A percentile compares a stretch with the other conserved stretches of the same genome.
phyloP scores from a whole-genome alignment of 2,329 filamentous ascomycete genomes.

The Neophaeococcomyces mojaviensis region DNA sequence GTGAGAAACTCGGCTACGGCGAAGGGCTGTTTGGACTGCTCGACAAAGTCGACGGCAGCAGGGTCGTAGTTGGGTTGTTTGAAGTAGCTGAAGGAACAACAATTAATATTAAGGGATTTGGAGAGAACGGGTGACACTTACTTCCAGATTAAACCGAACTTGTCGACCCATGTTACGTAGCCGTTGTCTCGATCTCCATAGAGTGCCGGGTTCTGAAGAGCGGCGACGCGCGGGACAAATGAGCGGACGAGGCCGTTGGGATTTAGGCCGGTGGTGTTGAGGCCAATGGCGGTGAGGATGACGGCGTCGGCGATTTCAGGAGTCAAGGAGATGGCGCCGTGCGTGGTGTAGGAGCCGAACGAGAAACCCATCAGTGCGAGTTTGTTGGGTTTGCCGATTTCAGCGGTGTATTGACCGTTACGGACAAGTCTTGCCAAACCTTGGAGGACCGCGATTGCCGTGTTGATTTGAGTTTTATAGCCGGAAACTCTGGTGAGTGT shows the following conservation, averaged over 20 bases:
- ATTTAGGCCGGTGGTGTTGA: conserved; percentile 16
- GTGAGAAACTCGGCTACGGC: conserved; percentile 21
- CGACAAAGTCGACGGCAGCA: conserved; percentile 21
- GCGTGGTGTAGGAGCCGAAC: conserved; percentile 24
- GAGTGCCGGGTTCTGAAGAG: conserved; percentile 8
- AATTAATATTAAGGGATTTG: too few relatives aligned
- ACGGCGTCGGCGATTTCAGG: conserved; percentile 14
- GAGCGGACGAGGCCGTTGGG: conserved; percentile 13
- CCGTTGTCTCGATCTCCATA: conserved; percentile 20
- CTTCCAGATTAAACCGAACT: conserved; percentile 19
- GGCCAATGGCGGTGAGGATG: conserved; percentile 23
- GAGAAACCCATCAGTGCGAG: conserved; percentile 24
- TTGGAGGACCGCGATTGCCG: conserved; percentile 19
- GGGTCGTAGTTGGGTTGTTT: conserved; percentile 19
- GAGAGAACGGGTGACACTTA: conserved; percentile 12
- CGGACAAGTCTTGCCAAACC: conserved; percentile 17
- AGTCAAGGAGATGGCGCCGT: conserved; percentile 18
- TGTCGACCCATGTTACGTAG: conserved; percentile 26
- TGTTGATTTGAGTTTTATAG: conserved; percentile 20
- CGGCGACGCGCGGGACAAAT: conserved; percentile 11
- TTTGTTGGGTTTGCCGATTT: conserved; percentile 17
- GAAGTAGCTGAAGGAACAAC: too few relatives aligned
- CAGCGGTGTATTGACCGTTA: conserved; percentile 17
- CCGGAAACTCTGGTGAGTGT: conserved; percentile 16
- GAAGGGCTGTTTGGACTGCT: conserved; percentile 17